phyloP scores from a whole-genome alignment of 1,284 basidiomycete species.

The Prillingera fragicola region DNA sequence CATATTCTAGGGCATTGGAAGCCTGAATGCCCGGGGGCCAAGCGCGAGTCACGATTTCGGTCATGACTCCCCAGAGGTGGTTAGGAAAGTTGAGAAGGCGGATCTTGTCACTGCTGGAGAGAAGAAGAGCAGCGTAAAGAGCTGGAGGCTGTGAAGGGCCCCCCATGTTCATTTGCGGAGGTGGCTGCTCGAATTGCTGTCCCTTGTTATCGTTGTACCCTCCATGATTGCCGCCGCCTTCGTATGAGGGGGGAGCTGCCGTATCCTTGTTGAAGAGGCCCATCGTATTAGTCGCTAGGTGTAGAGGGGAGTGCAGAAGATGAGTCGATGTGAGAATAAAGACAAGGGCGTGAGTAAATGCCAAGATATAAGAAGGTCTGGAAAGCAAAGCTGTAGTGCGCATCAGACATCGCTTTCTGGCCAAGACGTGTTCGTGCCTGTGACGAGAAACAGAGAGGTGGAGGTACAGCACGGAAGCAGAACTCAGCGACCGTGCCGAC shows the following conservation, averaged over 20 bases:
- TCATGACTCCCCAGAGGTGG: neutral
- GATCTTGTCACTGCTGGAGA: slow-evolving; percentile 5
- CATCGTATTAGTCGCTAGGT: too few species aligned
- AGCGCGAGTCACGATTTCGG: neutral
- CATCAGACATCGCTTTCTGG: too few species aligned
- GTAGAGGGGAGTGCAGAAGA: too few species aligned
- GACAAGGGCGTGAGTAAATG: too few species aligned
- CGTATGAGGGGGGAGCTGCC: neutral
- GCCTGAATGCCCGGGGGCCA: slow-evolving; percentile 34
- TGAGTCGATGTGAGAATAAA: too few species aligned
- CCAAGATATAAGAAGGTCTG: too few species aligned
- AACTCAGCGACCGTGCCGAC: neutral
- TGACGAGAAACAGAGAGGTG: too few species aligned
- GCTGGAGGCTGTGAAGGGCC: neutral
- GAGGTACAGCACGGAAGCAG: neutral
- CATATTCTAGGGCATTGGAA: slow-evolving; percentile 7
- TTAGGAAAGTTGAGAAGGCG: slow-evolving; percentile 6
- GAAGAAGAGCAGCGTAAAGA: slow-evolving; percentile 1
- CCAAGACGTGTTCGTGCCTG: too few species aligned
- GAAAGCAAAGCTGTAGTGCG: too few species aligned
- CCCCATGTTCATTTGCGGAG: too few species aligned
- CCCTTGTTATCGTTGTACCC: slow-evolving; percentile 1
- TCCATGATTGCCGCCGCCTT: neutral
- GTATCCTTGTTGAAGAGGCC: too few species aligned
- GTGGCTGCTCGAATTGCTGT: neutral